phyloP scores from a whole-genome alignment of 495 filamentous ascomycete genomes.

The Tuber umbilicatum region DNA sequence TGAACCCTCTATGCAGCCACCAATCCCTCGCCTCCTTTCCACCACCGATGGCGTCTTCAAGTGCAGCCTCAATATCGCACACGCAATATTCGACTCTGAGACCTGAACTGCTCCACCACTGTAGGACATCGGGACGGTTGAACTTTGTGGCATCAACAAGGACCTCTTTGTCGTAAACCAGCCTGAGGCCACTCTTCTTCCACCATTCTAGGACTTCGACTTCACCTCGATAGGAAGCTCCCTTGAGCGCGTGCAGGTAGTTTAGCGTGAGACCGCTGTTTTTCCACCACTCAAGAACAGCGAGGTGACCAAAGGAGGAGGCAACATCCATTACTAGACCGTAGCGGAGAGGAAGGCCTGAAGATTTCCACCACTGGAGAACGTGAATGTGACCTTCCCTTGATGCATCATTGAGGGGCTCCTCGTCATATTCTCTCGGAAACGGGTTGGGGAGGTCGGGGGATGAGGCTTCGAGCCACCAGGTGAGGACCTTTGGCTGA shows the following conservation, averaged over 20 bases:
- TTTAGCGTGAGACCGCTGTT: slow-evolving; percentile 46
- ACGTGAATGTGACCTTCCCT: slow-evolving; percentile 74
- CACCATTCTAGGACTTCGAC: slow-evolving; percentile 76
- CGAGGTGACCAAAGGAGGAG: slow-evolving; percentile 70
- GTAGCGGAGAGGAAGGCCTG: slow-evolving; percentile 72
- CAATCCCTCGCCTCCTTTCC: slow-evolving; percentile 66
- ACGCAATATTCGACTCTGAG: slow-evolving; percentile 80
- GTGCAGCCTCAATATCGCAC: slow-evolving; percentile 87
- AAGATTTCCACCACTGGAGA: slow-evolving; percentile 84
- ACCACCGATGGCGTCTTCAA: slow-evolving; percentile 72
- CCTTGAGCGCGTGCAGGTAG: slow-evolving; percentile 51
- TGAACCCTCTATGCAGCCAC: slow-evolving; percentile 88
- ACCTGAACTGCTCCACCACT: slow-evolving; percentile 69
- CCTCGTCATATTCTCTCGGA: slow-evolving; percentile 53
- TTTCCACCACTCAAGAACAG: slow-evolving; percentile 88
- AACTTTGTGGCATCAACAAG: slow-evolving; percentile 82
- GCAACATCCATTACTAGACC: slow-evolving; percentile 81
- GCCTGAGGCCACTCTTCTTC: slow-evolving; percentile 71
- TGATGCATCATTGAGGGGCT: slow-evolving; percentile 81
- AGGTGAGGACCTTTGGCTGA: slow-evolving; percentile 75
- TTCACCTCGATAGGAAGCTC: slow-evolving; percentile 79
- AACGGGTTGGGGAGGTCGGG: slow-evolving; percentile 47
- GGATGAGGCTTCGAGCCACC: slow-evolving; percentile 55
- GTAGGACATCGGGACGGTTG: slow-evolving; percentile 71
- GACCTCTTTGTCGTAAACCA: slow-evolving; percentile 83